phyloP scores from a whole-genome alignment of 805 yeast genomes.

The Yamadazyma philogaea region DNA sequence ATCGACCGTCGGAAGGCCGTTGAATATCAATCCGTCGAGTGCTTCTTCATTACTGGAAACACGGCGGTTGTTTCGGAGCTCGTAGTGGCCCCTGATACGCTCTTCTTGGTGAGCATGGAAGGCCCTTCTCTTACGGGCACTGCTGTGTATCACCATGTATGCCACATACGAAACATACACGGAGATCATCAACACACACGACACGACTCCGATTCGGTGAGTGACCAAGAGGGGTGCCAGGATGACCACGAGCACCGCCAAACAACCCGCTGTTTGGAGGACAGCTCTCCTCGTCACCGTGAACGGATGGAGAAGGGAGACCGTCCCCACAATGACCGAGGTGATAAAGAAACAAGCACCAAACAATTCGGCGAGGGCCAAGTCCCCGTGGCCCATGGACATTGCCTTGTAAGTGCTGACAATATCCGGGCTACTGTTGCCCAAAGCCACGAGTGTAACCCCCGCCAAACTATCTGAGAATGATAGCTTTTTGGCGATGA shows the following conservation, averaged over 20 bases:
- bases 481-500: slow-evolving; percentile 57
- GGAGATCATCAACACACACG: slow-evolving; percentile 55
- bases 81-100: slow-evolving; percentile 9
- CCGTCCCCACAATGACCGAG: slow-evolving; percentile 75
- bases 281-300: slow-evolving; percentile 52
- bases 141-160: slow-evolving; percentile 35
- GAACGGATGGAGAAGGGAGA: slow-evolving; percentile 67
- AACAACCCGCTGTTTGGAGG: slow-evolving; percentile 58
- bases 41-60: not conserved
- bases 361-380: slow-evolving; percentile 86
- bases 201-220: slow-evolving; percentile 52
- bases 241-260: slow-evolving; percentile 47
- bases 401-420: slow-evolving; percentile 82
- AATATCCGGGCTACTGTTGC: slow-evolving; percentile 91
- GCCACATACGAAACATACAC: slow-evolving; percentile 59
- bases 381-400: slow-evolving; percentile 61
- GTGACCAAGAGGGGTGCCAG: slow-evolving; percentile 52
- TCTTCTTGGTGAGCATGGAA: slow-evolving; percentile 24
- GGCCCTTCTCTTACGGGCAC: slow-evolving; percentile 15
- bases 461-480: slow-evolving; percentile 81
- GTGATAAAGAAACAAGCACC: slow-evolving; percentile 87
- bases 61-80: not conserved
- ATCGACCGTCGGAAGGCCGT: slow-evolving; percentile 2
- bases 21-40: not conserved
- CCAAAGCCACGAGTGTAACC: slow-evolving; percentile 81